Base-by-base conservation (phyloP, 345 rosid species). In the Salix purpurea region DNA sequence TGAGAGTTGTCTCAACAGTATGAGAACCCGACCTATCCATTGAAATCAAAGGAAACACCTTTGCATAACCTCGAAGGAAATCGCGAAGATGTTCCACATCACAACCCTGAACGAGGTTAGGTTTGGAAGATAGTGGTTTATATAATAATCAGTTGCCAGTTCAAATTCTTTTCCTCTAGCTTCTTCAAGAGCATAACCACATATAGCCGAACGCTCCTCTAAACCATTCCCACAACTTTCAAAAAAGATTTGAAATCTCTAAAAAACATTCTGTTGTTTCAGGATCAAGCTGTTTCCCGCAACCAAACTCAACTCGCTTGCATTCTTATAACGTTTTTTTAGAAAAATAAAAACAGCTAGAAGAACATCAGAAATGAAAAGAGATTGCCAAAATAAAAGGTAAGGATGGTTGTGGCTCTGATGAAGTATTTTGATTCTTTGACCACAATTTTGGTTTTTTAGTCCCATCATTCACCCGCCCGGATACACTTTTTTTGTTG, bases 1-100 rank as follows among this genome's bases (percentile, higher is more conserved):
- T 93, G 60, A 96, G 91, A 76, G 97, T 95, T 65, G 98, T 86
- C 86, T 96, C 98, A 0, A 94, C 94, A 65, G 94, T 98, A 87
- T 96, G 97, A 68, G 99, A 96, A 76, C 98, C 97, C 65, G 97
- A 92, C 48, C 91, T 90, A 83, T 94, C 98, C 95, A 91, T 91
- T 54, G 98, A 91, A 83, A 94, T 87, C 76, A 87, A 85, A 78
- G 98, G 93, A 78, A 96, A 94, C 71, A 80, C 83, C 7, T 80
- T 46, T 7, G 93, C 87, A 79, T 89, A 88, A 68, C 89, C 84
- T 50, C 74, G 87, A n/a, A 96, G 77, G 82, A 96, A 96, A 79
- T 88, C 81, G 52, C 98, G 92, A 56, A 96, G 97, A 68, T 90
- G 92, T 72, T 94, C 94, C 80, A 88, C 85, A 68, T 91, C 90